These are phyloP conservation scores for Pelargonium myrrhifolium DNA, from an alignment of 441 rosid genomes.

Conservation along the genomic window DNA sequence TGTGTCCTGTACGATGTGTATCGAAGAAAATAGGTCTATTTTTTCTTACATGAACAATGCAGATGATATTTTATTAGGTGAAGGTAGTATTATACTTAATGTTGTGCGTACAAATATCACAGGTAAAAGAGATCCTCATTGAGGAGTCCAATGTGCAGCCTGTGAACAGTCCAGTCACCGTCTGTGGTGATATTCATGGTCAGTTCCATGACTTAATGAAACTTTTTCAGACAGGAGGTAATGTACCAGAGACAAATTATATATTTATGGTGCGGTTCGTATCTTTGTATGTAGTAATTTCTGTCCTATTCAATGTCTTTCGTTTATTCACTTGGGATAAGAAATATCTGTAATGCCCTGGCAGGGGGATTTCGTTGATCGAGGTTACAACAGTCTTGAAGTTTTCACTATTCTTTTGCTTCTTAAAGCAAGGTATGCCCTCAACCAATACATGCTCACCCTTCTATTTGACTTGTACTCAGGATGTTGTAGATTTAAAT, in stretches of 20 bases:
- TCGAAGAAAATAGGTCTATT: not conserved
- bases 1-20: not conserved
- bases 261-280: conserved; percentile 74
- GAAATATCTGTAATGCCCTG: conserved; percentile 17
- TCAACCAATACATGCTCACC: not conserved
- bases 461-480: not conserved
- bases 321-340: not conserved
- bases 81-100: not conserved
- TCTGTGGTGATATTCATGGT: conserved; percentile 96
- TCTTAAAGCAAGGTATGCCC: conserved; percentile 85
- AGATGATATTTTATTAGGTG: not conserved
- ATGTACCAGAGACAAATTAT: conserved; percentile 97
- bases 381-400: conserved; percentile 99
- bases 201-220: conserved; percentile 99
- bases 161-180: conserved; percentile 98
- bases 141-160: conserved; percentile 99
- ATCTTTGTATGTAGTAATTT: not conserved
- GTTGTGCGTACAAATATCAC: conserved; percentile 14
- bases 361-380: conserved; percentile 97
- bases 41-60: too few relatives aligned
- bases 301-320: conserved; percentile 9
- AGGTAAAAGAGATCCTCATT: conserved; percentile 93
- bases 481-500: not conserved
- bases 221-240: conserved; percentile 97
- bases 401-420: conserved; percentile 97